phyloP scores from a whole-genome alignment of 257 asterid genomes.

The Rubia yunnanensis region DNA sequence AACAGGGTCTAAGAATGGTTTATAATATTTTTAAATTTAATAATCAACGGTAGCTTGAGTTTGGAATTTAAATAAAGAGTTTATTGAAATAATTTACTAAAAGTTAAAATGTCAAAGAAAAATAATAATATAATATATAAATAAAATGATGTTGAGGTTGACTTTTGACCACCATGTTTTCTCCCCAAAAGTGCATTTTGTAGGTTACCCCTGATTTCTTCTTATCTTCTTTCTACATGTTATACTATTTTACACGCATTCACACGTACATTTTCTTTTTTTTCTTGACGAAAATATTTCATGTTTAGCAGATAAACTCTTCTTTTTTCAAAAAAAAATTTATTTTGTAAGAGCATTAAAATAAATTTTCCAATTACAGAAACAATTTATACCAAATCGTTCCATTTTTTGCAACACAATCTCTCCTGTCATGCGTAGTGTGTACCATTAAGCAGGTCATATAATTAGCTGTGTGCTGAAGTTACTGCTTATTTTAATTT shows the following conservation, averaged over 20 bases:
- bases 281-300: not conserved
- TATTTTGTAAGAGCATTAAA: too few relatives aligned
- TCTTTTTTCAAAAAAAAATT: too few relatives aligned
- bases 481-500: not conserved
- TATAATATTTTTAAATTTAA: too few relatives aligned
- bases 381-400: too few relatives aligned
- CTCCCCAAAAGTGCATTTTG: not conserved
- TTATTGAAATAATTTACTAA: not conserved
- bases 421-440: too few relatives aligned
- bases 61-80: not conserved
- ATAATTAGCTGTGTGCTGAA: not conserved
- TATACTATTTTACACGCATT: conserved; percentile 5
- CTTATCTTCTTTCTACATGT: too few relatives aligned
- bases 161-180: not conserved
- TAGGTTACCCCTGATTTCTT: conserved; percentile 11
- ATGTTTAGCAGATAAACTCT: too few relatives aligned
- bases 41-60: not conserved
- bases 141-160: not conserved
- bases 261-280: not conserved
- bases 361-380: not conserved
- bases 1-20: too few relatives aligned
- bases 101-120: not conserved
- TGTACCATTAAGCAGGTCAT: not conserved
- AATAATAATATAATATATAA: not conserved
- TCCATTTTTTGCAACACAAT: not conserved